Conservation (phyloP, 2,329 filamentous ascomycete species). For the Aspergillus sp. region DNA sequence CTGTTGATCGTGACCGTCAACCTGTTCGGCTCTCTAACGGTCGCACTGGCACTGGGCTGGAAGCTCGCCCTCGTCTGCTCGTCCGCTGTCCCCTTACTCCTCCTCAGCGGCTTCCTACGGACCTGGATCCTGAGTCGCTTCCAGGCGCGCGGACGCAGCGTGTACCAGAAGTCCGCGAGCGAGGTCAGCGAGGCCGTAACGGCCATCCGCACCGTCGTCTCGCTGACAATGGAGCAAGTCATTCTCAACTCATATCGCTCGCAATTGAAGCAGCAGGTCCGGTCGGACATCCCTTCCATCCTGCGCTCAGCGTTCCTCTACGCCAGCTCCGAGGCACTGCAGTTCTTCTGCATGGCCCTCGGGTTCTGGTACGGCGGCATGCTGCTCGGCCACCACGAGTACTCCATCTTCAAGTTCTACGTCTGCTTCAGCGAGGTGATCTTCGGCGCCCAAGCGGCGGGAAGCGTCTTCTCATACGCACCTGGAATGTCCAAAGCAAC, state of each 20-base stretch:
- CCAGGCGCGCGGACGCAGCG: constrained; percentile 45
- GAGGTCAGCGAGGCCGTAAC: constrained; percentile 53
- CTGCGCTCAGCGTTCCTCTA: constrained; percentile 30
- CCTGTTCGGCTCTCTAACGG: constrained; percentile 65
- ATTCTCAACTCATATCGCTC: constrained; percentile 40
- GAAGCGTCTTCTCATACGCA: constrained; percentile 32
- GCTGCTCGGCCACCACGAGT: constrained; percentile 55
- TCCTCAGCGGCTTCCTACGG: constrained; percentile 33
- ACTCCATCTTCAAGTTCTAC: constrained; percentile 39
- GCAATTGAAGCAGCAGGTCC: constrained; percentile 24
- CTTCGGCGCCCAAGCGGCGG: constrained; percentile 33
- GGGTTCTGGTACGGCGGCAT: constrained; percentile 67
- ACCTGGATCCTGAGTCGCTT: constrained; percentile 52
- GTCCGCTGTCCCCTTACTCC: constrained; percentile 45
- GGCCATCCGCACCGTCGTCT: constrained; percentile 52
- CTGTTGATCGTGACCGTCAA: constrained; percentile 74
- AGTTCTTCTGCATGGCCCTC: constrained; percentile 36
- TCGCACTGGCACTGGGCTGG: constrained; percentile 72
- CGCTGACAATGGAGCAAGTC: constrained; percentile 48
- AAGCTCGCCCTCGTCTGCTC: constrained; percentile 70
- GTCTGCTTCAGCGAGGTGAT: constrained; percentile 48
- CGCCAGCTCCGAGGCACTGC: constrained; percentile 31
- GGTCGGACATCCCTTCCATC: constrained; percentile 20
- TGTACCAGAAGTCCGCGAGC: constrained; percentile 50
- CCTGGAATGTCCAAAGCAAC: constrained; percentile 27